Evolutionary conservation across 1,284 basidiomycete genomes (phyloP).

Genomic region (Lignosus rhinocerotis): DNA sequence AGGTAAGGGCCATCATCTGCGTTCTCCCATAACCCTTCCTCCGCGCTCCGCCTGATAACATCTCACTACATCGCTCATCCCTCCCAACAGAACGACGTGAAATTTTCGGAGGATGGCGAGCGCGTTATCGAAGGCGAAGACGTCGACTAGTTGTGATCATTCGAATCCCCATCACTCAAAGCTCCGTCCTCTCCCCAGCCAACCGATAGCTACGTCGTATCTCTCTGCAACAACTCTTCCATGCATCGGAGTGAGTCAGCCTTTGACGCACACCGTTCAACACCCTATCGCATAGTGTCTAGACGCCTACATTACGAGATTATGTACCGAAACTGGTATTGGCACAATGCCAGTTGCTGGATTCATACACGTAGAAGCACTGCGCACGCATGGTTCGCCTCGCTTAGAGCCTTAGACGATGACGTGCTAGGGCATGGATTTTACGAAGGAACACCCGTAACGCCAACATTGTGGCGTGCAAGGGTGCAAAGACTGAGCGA

Average conservation of each 20-base stretch:
- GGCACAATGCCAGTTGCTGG: background rate
- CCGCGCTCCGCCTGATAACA: background rate
- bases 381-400: background rate
- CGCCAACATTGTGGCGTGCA: too few species aligned
- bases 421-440: background rate
- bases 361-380: background rate
- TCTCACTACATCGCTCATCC: slow-evolving; percentile 5
- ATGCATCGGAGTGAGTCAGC: too few species aligned
- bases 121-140: slow-evolving; percentile 68
- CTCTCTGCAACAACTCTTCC: too few species aligned
- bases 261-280: too few species aligned
- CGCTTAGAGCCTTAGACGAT: background rate
- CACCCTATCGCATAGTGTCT: too few species aligned
- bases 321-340: too few species aligned
- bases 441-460: background rate
- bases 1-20: slow-evolving; percentile 41
- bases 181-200: too few species aligned
- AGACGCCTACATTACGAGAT: too few species aligned
- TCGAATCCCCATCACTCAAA: too few species aligned
- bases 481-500: too few species aligned
- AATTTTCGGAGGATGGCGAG: slow-evolving; percentile 79
- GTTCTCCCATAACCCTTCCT: background rate
- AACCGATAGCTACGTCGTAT: too few species aligned
- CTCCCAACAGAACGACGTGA: slow-evolving; percentile 65
- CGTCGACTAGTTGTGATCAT: slow-evolving; percentile 32